Conservation (phyloP, 1,139 yeast species). For the Cylindricascospora bacillispora region DNA sequence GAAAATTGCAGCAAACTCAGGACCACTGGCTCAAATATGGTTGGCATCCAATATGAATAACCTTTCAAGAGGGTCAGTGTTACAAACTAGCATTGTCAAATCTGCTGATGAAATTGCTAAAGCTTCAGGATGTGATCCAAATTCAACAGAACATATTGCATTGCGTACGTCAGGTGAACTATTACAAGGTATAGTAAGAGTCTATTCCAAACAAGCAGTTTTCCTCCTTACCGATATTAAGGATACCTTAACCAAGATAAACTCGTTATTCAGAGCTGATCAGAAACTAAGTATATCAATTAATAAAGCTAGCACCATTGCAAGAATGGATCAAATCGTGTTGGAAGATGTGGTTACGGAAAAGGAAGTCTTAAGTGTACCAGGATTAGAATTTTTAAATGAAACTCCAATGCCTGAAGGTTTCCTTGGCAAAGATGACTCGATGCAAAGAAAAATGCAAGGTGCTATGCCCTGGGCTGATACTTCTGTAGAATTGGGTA, state of each 20-base stretch:
- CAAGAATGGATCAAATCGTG: conserved; percentile 43
- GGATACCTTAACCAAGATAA: conserved; percentile 62
- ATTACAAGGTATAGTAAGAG: conserved; percentile 76
- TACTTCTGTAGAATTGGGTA: conserved; percentile 25
- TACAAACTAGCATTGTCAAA: conserved; percentile 57
- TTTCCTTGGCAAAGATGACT: conserved; percentile 11
- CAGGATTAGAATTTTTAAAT: conserved; percentile 39
- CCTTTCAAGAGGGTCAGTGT: conserved; percentile 61
- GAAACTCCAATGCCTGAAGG: conserved; percentile 10
- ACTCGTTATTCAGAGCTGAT: conserved; percentile 52
- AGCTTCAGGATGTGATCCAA: conserved; percentile 20
- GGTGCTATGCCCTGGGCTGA: conserved; percentile 24
- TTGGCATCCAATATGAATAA: conserved; percentile 80
- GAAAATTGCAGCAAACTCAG: conserved; percentile 38
- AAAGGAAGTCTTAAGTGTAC: conserved; percentile 56
- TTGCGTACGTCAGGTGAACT: conserved; percentile 80
- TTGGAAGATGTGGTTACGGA: conserved; percentile 72
- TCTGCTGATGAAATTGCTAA: conserved; percentile 47
- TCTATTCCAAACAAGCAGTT: conserved; percentile 77
- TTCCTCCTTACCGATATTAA: conserved; percentile 76
- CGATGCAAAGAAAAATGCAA: conserved; percentile 20
- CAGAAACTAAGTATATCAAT: conserved; percentile 26
- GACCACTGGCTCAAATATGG: conserved; percentile 88
- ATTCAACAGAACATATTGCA: conserved; percentile 41
- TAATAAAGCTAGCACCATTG: conserved; percentile 38